A percentile compares a stretch with the other conserved stretches of the same genome.
Conservation (phyloP, 176 grass and related monocot genomes). For the Tillandsia fasciculata region DNA sequence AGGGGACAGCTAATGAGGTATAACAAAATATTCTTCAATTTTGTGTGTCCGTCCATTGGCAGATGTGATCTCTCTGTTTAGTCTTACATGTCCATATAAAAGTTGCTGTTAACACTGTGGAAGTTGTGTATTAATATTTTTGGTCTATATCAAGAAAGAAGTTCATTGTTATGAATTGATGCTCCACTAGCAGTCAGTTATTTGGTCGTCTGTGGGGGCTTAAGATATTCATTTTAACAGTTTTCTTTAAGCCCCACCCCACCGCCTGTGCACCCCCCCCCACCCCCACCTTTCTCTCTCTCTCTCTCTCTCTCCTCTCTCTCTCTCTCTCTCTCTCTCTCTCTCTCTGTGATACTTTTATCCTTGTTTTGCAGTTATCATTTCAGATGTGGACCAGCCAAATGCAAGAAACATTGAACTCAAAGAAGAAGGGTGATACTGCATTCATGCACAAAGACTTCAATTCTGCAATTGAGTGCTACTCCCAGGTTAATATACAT, state of each 20-base stretch:
- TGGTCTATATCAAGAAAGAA: no score
- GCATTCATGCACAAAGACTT: constrained; percentile 95
- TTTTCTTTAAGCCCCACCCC: no score
- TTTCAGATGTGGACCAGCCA: constrained; percentile 99
- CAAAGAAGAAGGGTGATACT: constrained; percentile 97
- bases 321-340: background rate
- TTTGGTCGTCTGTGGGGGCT: no score
- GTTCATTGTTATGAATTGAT: no score
- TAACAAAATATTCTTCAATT: background rate
- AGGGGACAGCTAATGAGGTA: constrained; percentile 98
- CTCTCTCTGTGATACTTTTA: constrained; percentile 6
- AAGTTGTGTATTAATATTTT: constrained; percentile 3
- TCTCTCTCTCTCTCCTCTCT: no score
- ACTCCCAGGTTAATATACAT: constrained; percentile 58
- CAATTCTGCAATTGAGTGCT: constrained; percentile 76
- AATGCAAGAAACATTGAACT: constrained; percentile 98
- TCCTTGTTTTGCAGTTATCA: constrained; percentile 44
- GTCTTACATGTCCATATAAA: no score
- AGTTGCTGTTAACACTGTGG: background rate
- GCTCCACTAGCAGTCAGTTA: no score
- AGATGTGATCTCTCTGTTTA: background rate
- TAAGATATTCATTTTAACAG: no score
- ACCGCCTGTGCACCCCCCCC: no score
- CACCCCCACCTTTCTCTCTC: no score
- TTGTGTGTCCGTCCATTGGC: background rate